Conservation (phyloP, 495 filamentous ascomycete genomes). For the Aspergillus kassunensis region DNA sequence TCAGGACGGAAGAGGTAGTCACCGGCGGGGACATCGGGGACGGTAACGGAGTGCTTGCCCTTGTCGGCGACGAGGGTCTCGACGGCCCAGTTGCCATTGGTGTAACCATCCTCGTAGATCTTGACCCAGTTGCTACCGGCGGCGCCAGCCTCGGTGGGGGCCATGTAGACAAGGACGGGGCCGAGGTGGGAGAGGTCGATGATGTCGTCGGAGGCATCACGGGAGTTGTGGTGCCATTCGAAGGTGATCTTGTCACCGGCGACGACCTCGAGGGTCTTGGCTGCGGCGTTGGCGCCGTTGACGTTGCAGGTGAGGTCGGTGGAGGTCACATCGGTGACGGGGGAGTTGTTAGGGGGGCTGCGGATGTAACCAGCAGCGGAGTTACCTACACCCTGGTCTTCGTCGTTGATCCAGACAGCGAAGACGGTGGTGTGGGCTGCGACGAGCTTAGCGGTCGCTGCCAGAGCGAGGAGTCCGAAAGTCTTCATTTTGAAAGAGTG, state of each 20-base stretch:
- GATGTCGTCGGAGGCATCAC: constrained; percentile 22
- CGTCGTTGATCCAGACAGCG: constrained; percentile 25
- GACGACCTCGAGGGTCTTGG: constrained; percentile 20
- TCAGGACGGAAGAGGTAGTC: constrained; percentile 24
- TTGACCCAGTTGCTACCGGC: constrained; percentile 22
- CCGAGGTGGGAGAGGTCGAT: constrained; percentile 21
- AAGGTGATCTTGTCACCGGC: constrained; percentile 25
- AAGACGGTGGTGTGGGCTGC: constrained; percentile 22
- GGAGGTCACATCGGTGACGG: constrained; percentile 21
- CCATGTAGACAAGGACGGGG: constrained; percentile 25
- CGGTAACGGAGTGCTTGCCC: constrained; percentile 24
- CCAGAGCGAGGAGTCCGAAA: constrained; percentile 23
- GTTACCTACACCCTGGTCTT: constrained; percentile 23
- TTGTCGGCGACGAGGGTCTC: constrained; percentile 19
- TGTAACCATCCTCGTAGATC: constrained; percentile 23
- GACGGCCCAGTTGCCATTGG: constrained; percentile 20
- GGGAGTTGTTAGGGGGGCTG: constrained; percentile 23
- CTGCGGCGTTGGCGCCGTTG: constrained; percentile 17
- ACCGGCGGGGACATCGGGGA: constrained; percentile 21
- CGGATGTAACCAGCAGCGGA: constrained; percentile 13
- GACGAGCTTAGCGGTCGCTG: constrained; percentile 23
- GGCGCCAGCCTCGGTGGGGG: constrained; percentile 17
- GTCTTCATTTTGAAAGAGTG: constrained; percentile 20
- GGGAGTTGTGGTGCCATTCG: constrained; percentile 25
- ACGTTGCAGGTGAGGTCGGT: constrained; percentile 26